Evolutionary conservation across 257 asterid species (phyloP).

Genomic region (Ligustrum vulgare): DNA sequence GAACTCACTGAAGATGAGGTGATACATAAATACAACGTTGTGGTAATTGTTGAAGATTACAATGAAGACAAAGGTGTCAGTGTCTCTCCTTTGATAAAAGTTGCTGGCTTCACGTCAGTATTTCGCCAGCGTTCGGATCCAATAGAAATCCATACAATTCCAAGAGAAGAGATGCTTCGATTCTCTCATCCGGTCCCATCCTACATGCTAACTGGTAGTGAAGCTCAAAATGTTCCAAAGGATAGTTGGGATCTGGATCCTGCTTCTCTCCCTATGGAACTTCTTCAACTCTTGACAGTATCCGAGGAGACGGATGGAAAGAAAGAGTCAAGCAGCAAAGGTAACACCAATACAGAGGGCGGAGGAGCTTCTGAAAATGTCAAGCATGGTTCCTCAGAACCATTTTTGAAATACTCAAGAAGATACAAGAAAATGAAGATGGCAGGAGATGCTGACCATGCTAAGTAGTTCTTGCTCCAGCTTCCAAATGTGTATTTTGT

Average conservation of each 20-base stretch:
- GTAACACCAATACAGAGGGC: constrained; percentile 15
- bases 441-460: neutral
- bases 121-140: constrained; percentile 42
- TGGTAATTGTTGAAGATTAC: constrained; percentile 58
- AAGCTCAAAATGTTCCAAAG: constrained; percentile 44
- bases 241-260: constrained; percentile 73
- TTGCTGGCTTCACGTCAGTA: constrained; percentile 62
- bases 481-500: neutral
- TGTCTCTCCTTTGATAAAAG: constrained; percentile 60
- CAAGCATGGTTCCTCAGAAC: constrained; percentile 8
- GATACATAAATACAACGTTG: constrained; percentile 58
- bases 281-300: constrained; percentile 45
- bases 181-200: constrained; percentile 79
- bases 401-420: constrained; percentile 35
- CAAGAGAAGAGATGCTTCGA: constrained; percentile 62
- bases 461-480: neutral
- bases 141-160: constrained; percentile 31
- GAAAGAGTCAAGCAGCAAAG: constrained; percentile 15
- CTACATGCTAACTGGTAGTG: constrained; percentile 42
- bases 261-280: constrained; percentile 72
- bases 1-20: constrained; percentile 46
- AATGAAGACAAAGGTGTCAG: constrained; percentile 40
- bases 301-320: constrained; percentile 25
- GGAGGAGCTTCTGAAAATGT: constrained; percentile 16
- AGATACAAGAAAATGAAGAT: constrained; percentile 24